These are phyloP conservation scores for Naumovozyma castellii DNA, from an alignment of 805 yeast genomes.

Conservation along the genomic window DNA sequence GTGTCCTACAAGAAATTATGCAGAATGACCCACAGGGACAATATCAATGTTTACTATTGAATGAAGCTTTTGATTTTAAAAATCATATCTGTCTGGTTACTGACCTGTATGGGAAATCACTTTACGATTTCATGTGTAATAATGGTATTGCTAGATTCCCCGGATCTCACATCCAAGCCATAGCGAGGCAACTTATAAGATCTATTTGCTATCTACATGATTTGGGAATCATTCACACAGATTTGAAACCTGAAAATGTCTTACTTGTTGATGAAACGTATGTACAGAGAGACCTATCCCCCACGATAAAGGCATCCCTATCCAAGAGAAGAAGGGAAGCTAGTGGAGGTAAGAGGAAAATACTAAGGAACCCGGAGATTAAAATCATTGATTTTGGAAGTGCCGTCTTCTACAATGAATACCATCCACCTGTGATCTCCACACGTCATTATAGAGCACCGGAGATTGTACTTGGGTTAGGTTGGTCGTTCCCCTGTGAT, in stretches of 20 bases:
- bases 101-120: constrained; percentile 71
- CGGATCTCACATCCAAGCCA: constrained; percentile 82
- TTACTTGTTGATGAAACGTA: constrained; percentile 36
- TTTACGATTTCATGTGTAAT: constrained; percentile 77
- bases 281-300: constrained; percentile 19
- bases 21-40: constrained; percentile 45
- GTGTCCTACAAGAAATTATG: constrained; percentile 44
- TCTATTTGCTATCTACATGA: constrained; percentile 87
- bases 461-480: constrained; percentile 85
- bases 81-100: constrained; percentile 94
- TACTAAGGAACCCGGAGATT: constrained; percentile 65
- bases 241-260: constrained; percentile 92
- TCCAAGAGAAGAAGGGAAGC: constrained; percentile 26
- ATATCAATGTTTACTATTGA: constrained; percentile 64
- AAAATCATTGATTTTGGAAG: constrained; percentile 96
- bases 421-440: constrained; percentile 83
- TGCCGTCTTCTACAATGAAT: constrained; percentile 88
- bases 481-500: constrained; percentile 96
- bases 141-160: constrained; percentile 88
- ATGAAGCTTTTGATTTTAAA: constrained; percentile 85
- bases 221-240: constrained; percentile 86
- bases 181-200: constrained; percentile 74
- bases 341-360: constrained; percentile 26
- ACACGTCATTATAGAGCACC: constrained; percentile 97
- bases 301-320: constrained; percentile 12